Evolutionary conservation across 768 basidiomycete genomes (phyloP).

Genomic region (Cystofilobasidium capitatum): DNA sequence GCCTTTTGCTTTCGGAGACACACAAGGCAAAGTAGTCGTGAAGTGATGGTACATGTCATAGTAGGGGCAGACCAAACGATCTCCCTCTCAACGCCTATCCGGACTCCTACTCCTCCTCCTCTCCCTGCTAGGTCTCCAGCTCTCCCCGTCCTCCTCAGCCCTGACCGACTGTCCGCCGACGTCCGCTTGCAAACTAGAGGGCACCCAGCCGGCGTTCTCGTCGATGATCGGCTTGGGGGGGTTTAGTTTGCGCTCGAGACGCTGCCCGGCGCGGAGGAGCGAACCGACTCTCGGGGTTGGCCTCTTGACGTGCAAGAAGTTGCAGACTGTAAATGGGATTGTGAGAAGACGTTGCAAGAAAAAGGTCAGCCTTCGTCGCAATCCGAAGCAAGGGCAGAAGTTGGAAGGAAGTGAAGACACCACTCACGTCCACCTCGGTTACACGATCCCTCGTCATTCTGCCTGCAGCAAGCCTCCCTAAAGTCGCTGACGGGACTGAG

Average conservation of each 20-base stretch:
- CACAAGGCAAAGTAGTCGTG: too few relatives aligned
- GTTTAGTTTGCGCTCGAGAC: conserved; percentile 52
- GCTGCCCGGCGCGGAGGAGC: conserved; percentile 69
- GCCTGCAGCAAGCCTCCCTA: conserved; percentile 94
- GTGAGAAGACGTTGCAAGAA: neutral
- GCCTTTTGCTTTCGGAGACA: too few relatives aligned
- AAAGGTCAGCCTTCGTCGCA: neutral
- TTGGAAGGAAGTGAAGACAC: neutral
- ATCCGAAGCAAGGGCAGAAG: conserved; percentile 45
- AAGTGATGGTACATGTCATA: too few relatives aligned
- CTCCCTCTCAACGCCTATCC: neutral
- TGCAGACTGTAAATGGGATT: conserved; percentile 51
- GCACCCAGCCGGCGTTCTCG: conserved; percentile 25
- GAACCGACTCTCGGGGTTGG: conserved; percentile 75
- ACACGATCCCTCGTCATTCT: conserved; percentile 97
- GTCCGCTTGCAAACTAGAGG: conserved; percentile 1
- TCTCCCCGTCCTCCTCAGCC: neutral
- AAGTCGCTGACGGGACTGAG: conserved; percentile 97
- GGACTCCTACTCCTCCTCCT: conserved; percentile 12
- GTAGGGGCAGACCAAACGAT: too few relatives aligned
- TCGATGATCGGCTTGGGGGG: neutral
- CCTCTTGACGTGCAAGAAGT: conserved; percentile 93
- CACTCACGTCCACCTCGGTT: conserved; percentile 60
- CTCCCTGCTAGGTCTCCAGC: neutral
- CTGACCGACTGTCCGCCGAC: neutral